A percentile compares a stretch with the other conserved stretches of the same genome.
Conservation (phyloP, 177 flowering plant species). For the Vitis hybrid region DNA sequence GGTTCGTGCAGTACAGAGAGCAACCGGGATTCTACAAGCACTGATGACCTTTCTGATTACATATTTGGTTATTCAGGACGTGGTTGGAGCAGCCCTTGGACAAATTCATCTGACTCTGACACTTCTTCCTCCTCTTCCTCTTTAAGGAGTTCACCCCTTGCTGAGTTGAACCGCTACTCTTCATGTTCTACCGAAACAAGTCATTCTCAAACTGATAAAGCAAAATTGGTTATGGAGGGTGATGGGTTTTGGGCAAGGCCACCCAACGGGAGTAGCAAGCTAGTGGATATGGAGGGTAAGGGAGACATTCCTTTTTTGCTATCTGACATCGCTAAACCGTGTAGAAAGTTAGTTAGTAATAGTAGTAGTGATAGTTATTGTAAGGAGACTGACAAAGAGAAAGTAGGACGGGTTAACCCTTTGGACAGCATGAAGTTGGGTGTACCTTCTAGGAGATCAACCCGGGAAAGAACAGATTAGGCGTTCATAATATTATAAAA, state of each 20-base stretch:
- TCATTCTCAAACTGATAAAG: constrained; percentile 10
- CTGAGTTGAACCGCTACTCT: constrained; percentile 23
- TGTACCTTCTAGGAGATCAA: constrained; percentile 37
- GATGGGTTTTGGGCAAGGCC: constrained; percentile 11
- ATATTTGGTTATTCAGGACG: constrained; percentile 48
- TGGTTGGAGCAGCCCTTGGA: constrained; percentile 42
- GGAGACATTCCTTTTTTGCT: constrained; percentile 27
- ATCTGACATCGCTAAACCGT: constrained; percentile 36
- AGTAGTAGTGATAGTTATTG: constrained; percentile 28
- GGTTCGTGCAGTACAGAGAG: constrained; percentile 77
- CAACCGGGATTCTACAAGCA: constrained; percentile 63
- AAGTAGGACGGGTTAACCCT: constrained; percentile 33
- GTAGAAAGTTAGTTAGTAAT: constrained; percentile 40
- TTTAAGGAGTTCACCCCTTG: constrained; percentile 25
- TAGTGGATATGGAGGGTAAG: constrained; percentile 17
- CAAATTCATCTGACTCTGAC: constrained; percentile 49
- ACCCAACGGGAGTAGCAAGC: constrained; percentile 10
- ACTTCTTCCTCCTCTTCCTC: constrained; percentile 42
- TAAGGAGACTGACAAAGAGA: constrained; percentile 44
- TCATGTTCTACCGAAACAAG: constrained; percentile 22
- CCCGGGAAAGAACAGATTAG: constrained; percentile 34
- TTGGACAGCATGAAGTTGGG: constrained; percentile 26
- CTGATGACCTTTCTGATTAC: constrained; percentile 63
- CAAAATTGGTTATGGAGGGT: constrained; percentile 1
- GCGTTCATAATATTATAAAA: constrained; percentile 1